These are phyloP conservation scores for Onygenales sp. DNA, from an alignment of 2,329 filamentous ascomycete genomes.

Conservation along the genomic window DNA sequence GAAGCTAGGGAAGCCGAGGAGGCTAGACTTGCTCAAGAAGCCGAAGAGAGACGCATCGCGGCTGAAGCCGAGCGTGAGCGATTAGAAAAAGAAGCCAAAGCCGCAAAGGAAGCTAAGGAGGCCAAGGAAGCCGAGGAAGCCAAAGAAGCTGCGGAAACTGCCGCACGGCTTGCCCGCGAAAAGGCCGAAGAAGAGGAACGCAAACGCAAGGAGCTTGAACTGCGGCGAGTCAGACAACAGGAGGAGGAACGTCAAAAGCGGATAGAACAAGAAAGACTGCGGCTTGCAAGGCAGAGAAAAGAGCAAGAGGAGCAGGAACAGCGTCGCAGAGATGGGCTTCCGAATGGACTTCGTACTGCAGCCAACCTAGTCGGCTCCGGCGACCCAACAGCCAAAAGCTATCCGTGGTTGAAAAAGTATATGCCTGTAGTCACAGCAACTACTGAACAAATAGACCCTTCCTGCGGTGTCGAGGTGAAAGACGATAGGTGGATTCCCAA, in stretches of 20 bases:
- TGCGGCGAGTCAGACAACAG: constrained; percentile 33
- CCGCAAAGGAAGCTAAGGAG: constrained; percentile 13
- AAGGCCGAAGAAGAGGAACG: constrained; percentile 28
- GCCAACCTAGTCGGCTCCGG: constrained; percentile 37
- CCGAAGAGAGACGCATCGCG: constrained; percentile 4
- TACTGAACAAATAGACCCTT: constrained; percentile 33
- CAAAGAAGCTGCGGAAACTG: constrained; percentile 20
- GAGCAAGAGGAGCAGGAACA: constrained; percentile 38
- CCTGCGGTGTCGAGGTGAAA: constrained; percentile 25
- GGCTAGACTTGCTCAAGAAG: constrained; percentile 6
- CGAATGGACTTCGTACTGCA: constrained; percentile 34
- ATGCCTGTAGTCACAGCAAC: constrained; percentile 37
- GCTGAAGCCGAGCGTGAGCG: constrained; percentile 11
- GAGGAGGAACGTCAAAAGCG: constrained; percentile 38
- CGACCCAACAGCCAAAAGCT: constrained; percentile 31
- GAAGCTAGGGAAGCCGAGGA: constrained; percentile 11
- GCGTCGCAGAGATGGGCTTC: constrained; percentile 36
- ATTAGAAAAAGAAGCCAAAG: constrained; percentile 8
- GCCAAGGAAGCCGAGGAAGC: constrained; percentile 21
- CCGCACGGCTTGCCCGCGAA: constrained; percentile 27
- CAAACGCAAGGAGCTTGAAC: constrained; percentile 31
- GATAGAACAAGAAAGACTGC: constrained; percentile 32
- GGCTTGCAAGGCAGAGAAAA: constrained; percentile 33
- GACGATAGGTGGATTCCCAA: constrained; percentile 41
- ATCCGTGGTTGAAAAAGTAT: constrained; percentile 36